Percentiles rank a stretch among this genome's conserved stretches.
These are phyloP conservation scores for Guyanaporus albipodus DNA, from an alignment of 768 basidiomycete genomes.

Conservation along the genomic window DNA sequence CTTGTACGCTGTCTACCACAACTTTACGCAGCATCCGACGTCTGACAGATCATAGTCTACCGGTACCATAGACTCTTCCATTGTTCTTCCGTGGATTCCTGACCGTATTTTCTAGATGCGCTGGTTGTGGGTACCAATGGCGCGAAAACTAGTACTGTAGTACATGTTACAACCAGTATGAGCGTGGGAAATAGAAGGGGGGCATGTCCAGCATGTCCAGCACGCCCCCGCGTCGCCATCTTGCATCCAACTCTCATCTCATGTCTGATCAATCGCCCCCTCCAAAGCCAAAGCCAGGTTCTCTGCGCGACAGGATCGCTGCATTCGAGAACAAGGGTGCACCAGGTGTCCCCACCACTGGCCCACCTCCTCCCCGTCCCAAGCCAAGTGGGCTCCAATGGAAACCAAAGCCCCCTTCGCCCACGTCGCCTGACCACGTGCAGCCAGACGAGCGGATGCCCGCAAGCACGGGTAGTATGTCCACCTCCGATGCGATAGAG, in stretches of 20 bases:
- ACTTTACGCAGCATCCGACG: background rate
- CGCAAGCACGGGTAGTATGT: slow-evolving; percentile 48
- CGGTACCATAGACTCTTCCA: slow-evolving; percentile 35
- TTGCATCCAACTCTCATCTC: slow-evolving; percentile 18
- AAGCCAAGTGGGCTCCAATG: slow-evolving; percentile 68
- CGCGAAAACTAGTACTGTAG: slow-evolving; percentile 51
- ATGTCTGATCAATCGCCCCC: slow-evolving; percentile 63
- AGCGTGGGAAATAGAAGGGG: slow-evolving; percentile 22
- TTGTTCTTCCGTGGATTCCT: background rate
- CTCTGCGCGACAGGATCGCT: slow-evolving; percentile 83
- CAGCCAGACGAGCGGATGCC: slow-evolving; percentile 23
- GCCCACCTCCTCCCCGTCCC: slow-evolving; percentile 34
- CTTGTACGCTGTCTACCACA: slow-evolving; percentile 20
- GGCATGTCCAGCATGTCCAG: slow-evolving; percentile 15
- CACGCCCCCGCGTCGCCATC: slow-evolving; percentile 13
- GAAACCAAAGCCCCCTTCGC: slow-evolving; percentile 61
- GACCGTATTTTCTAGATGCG: slow-evolving; percentile 42
- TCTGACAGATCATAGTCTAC: slow-evolving; percentile 45
- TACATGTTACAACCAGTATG: background rate
- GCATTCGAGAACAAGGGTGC: slow-evolving; percentile 72
- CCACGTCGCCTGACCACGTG: slow-evolving; percentile 31
- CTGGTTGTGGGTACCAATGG: slow-evolving; percentile 63
- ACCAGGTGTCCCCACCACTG: slow-evolving; percentile 19
- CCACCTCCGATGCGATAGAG: slow-evolving; percentile 82
- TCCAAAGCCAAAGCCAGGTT: slow-evolving; percentile 66